Evolutionary conservation across 1,284 basidiomycete genomes (phyloP).

Genomic region (Sanguinoderma infundibulare): DNA sequence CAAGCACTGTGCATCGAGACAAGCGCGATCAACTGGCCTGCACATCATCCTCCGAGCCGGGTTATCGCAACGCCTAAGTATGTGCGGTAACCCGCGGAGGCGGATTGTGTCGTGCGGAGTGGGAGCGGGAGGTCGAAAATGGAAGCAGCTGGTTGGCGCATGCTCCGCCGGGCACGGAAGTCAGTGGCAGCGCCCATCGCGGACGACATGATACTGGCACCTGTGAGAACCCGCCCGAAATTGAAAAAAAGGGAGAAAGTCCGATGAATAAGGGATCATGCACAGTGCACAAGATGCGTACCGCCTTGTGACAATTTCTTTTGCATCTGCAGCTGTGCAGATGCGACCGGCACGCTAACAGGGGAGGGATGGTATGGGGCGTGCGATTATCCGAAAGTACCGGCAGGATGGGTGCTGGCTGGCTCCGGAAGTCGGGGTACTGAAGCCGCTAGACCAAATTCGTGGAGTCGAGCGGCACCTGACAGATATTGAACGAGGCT

Average conservation of each 20-base stretch:
- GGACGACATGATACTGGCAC: neutral
- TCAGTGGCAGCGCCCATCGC: constrained; percentile 4
- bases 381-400: neutral
- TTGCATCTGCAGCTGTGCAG: neutral
- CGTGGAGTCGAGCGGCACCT: neutral
- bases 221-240: constrained; percentile 4
- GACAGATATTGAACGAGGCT: neutral
- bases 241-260: neutral
- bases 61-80: neutral
- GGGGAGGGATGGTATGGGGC: neutral
- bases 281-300: neutral
- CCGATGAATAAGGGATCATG: constrained; percentile 1
- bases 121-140: neutral
- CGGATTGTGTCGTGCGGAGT: neutral
- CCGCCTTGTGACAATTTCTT: neutral
- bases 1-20: no score
- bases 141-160: constrained; percentile 2
- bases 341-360: neutral
- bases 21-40: no score
- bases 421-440: neutral
- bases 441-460: neutral
- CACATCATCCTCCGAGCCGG: constrained; percentile 4
- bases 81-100: neutral
- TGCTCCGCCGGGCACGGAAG: constrained; percentile 10
- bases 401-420: neutral